These are phyloP conservation scores for Cadophora sp. DNA, from an alignment of 2,329 filamentous ascomycete species.

Conservation along the genomic window DNA sequence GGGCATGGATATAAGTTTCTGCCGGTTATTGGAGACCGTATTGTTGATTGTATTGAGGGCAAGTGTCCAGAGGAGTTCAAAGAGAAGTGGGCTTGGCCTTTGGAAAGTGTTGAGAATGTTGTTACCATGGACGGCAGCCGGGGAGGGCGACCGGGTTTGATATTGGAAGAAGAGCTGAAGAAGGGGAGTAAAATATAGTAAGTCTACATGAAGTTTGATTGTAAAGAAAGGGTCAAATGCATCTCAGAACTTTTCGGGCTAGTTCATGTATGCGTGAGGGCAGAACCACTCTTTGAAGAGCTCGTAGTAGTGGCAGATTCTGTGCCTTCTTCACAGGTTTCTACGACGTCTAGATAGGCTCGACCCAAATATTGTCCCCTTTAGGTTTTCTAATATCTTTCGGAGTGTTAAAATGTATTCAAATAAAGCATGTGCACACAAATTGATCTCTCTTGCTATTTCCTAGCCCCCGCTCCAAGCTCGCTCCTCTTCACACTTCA, in stretches of 20 bases:
- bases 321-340: no score
- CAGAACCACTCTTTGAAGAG: no score
- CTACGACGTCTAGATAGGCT: no score
- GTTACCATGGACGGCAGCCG: slow-evolving; percentile 44
- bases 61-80: slow-evolving; percentile 50
- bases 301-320: no score
- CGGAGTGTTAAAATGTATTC: no score
- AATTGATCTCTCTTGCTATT: not conserved
- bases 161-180: slow-evolving; percentile 38
- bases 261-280: not conserved
- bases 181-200: slow-evolving; percentile 32
- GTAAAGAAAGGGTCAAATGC: not conserved
- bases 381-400: no score
- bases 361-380: no score
- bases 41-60: slow-evolving; percentile 50
- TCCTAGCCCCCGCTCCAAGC: not conserved
- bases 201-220: not conserved
- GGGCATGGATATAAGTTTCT: slow-evolving; percentile 60
- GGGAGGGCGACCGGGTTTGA: slow-evolving; percentile 40
- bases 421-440: not conserved
- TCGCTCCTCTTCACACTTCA: not conserved
- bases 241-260: not conserved
- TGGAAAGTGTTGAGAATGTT: slow-evolving; percentile 39
- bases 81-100: slow-evolving; percentile 61
- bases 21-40: slow-evolving; percentile 54